phyloP scores from a whole-genome alignment of 2,329 filamentous ascomycete species.

The Verticillium nubilum region DNA sequence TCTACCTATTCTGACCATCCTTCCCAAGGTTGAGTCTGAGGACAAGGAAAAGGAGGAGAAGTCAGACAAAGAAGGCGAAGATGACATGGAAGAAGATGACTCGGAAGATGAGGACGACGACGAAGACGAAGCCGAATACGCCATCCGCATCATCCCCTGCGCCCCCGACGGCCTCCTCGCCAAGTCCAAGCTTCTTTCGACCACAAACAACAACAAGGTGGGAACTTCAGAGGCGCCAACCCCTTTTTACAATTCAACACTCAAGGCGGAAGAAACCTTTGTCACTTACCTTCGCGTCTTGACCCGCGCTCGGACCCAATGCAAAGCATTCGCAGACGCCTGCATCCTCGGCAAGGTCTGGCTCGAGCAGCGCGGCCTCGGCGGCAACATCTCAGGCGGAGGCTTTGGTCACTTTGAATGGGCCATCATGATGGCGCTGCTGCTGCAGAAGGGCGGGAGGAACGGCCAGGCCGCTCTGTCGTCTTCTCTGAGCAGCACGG shows the following conservation, averaged over 20 bases:
- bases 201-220: constrained; percentile 63
- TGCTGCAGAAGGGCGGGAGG: constrained; percentile 72
- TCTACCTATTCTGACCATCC: constrained; percentile 59
- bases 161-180: constrained; percentile 66
- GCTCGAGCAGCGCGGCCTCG: constrained; percentile 83
- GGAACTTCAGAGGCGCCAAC: constrained; percentile 50
- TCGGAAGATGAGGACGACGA: constrained; percentile 13
- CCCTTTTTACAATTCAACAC: constrained; percentile 82
- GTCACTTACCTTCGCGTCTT: constrained; percentile 71
- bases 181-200: constrained; percentile 62
- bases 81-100: constrained; percentile 7
- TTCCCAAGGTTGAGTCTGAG: constrained; percentile 17
- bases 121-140: constrained; percentile 34
- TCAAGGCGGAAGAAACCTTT: constrained; percentile 72
- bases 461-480: constrained; percentile 70
- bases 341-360: constrained; percentile 83
- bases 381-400: constrained; percentile 61
- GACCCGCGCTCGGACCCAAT: constrained; percentile 62
- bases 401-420: constrained; percentile 95
- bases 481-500: constrained; percentile 78
- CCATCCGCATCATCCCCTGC: constrained; percentile 73
- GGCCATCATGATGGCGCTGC: constrained; percentile 70
- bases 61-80: constrained; percentile 13
- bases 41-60: background rate
- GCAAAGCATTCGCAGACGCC: constrained; percentile 71